phyloP scores from a whole-genome alignment of 805 yeast genomes.

The Kazachstania bromeliacearum region DNA sequence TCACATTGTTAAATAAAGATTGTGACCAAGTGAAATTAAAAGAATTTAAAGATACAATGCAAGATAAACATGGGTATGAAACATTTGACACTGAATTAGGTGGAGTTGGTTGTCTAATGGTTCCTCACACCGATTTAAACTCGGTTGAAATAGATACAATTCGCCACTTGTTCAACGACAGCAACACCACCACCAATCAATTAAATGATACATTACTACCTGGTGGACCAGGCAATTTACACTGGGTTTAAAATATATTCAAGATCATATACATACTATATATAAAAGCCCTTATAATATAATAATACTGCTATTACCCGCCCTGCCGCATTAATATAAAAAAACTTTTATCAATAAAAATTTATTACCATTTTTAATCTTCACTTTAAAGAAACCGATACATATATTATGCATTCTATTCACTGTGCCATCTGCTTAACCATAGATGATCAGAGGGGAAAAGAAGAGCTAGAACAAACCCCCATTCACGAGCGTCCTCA shows the following conservation, averaged over 20 bases:
- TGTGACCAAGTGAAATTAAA: constrained; percentile 30
- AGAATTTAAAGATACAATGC: constrained; percentile 26
- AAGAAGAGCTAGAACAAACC: constrained; percentile 29
- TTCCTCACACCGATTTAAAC: constrained; percentile 10
- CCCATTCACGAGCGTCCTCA: constrained; percentile 30
- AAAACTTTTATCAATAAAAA: background rate
- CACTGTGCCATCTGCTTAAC: constrained; percentile 29
- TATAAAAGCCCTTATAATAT: too few relatives aligned
- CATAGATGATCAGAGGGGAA: constrained; percentile 33
- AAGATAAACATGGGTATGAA: constrained; percentile 46
- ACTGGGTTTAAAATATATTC: too few relatives aligned
- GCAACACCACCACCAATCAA: too few relatives aligned
- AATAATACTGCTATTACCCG: background rate
- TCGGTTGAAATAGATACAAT: too few relatives aligned
- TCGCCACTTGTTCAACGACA: too few relatives aligned
- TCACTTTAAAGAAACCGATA: constrained; percentile 19
- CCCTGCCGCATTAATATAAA: background rate
- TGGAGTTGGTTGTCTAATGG: constrained; percentile 67
- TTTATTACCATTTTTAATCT: background rate
- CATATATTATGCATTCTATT: constrained; percentile 32
- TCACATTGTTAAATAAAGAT: constrained; percentile 57
- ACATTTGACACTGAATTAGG: constrained; percentile 76
- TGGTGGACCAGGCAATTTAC: too few relatives aligned
- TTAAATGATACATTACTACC: too few relatives aligned
- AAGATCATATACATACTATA: too few relatives aligned